phyloP scores from a whole-genome alignment of 768 basidiomycete species.

The Auricularia auricula-judae region DNA sequence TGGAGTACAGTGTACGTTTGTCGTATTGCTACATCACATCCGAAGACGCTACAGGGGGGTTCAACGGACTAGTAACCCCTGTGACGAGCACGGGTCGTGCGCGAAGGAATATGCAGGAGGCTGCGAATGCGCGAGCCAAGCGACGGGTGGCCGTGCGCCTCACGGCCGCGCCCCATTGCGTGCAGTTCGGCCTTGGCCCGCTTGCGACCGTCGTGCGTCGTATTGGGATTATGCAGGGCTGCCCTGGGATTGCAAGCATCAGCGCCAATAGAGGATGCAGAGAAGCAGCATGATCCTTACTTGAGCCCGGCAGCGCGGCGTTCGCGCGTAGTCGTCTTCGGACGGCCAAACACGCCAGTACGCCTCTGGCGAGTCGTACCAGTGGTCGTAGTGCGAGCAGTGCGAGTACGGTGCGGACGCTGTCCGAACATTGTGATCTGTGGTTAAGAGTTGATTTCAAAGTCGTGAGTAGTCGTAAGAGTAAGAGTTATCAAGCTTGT shows the following conservation, averaged over 20 bases:
- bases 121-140: background rate
- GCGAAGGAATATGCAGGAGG: background rate
- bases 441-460: background rate
- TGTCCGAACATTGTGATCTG: background rate
- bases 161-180: constrained; percentile 22
- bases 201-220: constrained; percentile 31
- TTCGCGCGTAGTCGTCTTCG: background rate
- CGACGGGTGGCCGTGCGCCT: background rate
- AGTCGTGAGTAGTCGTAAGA: background rate
- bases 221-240: constrained; percentile 41
- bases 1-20: no score
- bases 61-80: background rate
- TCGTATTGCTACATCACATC: no score
- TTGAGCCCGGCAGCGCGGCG: background rate
- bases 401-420: background rate
- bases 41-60: no score
- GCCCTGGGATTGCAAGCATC: constrained; percentile 14
- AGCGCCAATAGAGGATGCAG: background rate
- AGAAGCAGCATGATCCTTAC: background rate
- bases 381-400: background rate
- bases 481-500: background rate
- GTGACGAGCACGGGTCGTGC: background rate
- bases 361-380: background rate
- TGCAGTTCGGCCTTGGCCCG: constrained; percentile 35
- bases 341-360: background rate